phyloP scores from a whole-genome alignment of 2,329 filamentous ascomycete genomes.

The Cordyceps cateniannulata region DNA sequence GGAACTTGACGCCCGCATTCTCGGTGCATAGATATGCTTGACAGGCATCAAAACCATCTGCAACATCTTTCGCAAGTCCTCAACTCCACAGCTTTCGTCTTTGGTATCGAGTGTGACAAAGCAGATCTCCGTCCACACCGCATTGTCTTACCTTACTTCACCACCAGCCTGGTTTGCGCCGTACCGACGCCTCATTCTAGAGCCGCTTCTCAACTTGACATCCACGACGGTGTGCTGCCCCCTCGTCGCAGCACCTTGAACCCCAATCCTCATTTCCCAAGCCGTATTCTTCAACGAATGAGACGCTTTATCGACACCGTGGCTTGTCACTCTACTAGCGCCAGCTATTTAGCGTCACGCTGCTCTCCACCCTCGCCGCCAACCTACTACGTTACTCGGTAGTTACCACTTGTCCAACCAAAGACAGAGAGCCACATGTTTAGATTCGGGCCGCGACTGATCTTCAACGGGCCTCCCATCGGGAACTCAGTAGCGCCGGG shows the following conservation, averaged over 20 bases:
- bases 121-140: not conserved
- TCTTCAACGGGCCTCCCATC: not conserved
- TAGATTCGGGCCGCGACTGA: not conserved
- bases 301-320: not conserved
- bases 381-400: too few species aligned
- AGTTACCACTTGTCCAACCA: too few species aligned
- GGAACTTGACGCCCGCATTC: too few species aligned
- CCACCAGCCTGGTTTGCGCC: too few species aligned
- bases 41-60: too few species aligned
- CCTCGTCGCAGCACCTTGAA: not conserved
- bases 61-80: not conserved
- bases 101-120: not conserved
- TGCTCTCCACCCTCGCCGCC: not conserved
- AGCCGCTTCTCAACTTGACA: too few species aligned
- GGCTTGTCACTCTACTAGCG: slow-evolving; percentile 9
- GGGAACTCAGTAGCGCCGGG: not conserved
- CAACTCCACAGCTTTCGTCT: not conserved
- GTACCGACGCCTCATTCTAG: too few species aligned
- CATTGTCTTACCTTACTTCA: not conserved
- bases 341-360: slow-evolving; percentile 2
- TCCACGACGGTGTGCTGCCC: not conserved
- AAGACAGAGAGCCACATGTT: not conserved
- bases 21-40: too few species aligned
- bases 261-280: not conserved
- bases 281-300: slow-evolving; percentile 1